Conservation (phyloP, 306 rosid genomes). For the Gynostemma pentaphyllum region DNA sequence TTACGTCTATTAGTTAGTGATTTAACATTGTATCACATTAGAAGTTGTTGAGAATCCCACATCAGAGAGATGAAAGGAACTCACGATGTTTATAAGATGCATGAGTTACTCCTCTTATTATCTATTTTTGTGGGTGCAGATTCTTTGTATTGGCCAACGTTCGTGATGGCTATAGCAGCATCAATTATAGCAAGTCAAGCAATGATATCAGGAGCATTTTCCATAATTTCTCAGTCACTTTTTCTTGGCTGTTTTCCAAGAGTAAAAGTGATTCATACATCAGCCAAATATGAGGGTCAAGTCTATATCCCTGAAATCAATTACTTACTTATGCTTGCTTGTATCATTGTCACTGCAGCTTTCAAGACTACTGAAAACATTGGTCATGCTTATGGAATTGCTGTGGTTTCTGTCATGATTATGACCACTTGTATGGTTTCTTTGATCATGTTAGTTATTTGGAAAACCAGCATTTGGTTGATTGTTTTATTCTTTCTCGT, state of each 20-base stretch:
- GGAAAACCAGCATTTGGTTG: conserved; percentile 60
- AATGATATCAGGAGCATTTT: conserved; percentile 80
- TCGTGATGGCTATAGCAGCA: conserved; percentile 65
- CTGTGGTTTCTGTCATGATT: conserved; percentile 61
- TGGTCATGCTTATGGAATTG: conserved; percentile 81
- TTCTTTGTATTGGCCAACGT: conserved; percentile 74
- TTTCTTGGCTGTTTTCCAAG: conserved; percentile 71
- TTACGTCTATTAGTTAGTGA: too few relatives aligned
- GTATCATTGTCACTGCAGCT: conserved; percentile 44
- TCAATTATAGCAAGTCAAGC: conserved; percentile 83
- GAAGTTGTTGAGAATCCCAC: too few relatives aligned
- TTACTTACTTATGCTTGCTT: conserved; percentile 59
- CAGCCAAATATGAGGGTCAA: conserved; percentile 55
- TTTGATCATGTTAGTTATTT: conserved; percentile 55
- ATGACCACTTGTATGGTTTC: conserved; percentile 47
- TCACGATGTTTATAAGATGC: too few relatives aligned
- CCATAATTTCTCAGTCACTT: conserved; percentile 57
- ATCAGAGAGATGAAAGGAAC: too few relatives aligned
- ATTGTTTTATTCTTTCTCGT: conserved; percentile 31
- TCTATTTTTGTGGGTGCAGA: too few relatives aligned
- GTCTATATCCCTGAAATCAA: conserved; percentile 74
- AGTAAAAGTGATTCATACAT: conserved; percentile 73
- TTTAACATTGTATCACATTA: too few relatives aligned
- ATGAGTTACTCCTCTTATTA: too few relatives aligned
- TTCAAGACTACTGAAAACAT: conserved; percentile 63